These are phyloP conservation scores for Epichloe brachyelytri DNA, from an alignment of 2,329 filamentous ascomycete species.

Conservation along the genomic window DNA sequence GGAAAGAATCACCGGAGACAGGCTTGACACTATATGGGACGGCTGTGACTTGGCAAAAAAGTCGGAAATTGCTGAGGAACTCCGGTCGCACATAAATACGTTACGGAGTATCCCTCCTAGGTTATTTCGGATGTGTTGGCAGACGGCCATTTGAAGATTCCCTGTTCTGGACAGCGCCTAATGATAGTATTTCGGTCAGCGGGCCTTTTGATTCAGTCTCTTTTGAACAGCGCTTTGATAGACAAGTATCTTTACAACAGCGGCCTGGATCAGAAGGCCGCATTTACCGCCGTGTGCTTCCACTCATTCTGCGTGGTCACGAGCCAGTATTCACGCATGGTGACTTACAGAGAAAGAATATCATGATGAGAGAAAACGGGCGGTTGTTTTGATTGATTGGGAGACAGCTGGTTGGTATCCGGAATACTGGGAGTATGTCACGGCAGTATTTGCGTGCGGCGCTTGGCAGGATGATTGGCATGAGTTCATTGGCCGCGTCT, in stretches of 20 bases:
- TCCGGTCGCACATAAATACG: no score
- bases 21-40: no score
- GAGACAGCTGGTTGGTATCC: not conserved
- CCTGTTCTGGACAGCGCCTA: not conserved
- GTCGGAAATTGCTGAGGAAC: no score
- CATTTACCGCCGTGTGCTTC: slow-evolving; percentile 22
- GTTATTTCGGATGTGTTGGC: no score
- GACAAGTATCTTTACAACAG: not conserved
- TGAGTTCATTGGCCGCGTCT: not conserved
- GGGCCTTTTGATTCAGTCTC: not conserved
- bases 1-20: no score
- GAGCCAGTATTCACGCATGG: slow-evolving; percentile 1
- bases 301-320: not conserved
- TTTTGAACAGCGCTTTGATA: not conserved
- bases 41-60: no score
- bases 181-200: not conserved
- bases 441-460: not conserved
- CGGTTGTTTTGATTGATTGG: slow-evolving; percentile 2
- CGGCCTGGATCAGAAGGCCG: not conserved
- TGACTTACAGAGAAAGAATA: slow-evolving; percentile 3
- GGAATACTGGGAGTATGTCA: not conserved
- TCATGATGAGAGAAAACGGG: not conserved
- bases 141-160: not conserved
- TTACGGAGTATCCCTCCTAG: no score
- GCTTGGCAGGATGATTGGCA: not conserved